Evolutionary conservation across 495 filamentous ascomycete species (phyloP).

Genomic region (Aspergillus biplanus): DNA sequence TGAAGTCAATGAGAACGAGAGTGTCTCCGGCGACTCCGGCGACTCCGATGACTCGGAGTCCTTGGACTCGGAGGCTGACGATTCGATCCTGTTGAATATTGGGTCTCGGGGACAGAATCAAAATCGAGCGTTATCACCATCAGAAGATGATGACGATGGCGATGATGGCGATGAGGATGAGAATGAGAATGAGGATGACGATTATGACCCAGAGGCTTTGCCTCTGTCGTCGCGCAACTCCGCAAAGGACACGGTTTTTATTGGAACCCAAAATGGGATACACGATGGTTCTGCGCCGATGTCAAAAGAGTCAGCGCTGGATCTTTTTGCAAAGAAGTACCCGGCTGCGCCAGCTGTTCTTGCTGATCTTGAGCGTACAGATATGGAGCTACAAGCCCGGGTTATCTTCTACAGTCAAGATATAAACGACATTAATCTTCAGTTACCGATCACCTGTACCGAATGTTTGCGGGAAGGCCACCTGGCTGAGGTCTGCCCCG

Average conservation of each 20-base stretch:
- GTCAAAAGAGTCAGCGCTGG: slow-evolving; percentile 45
- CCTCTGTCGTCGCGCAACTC: slow-evolving; percentile 6
- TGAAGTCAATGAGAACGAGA: slow-evolving; percentile 31
- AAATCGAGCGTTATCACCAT: slow-evolving; percentile 15
- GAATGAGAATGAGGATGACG: slow-evolving; percentile 20
- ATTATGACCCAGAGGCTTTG: slow-evolving; percentile 32
- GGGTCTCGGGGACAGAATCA: slow-evolving; percentile 28
- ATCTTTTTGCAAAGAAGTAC: slow-evolving; percentile 40
- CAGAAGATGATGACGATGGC: slow-evolving; percentile 11
- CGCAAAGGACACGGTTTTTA: neutral
- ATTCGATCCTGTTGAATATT: slow-evolving; percentile 50
- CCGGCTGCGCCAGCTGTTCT: slow-evolving; percentile 40
- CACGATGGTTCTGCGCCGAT: slow-evolving; percentile 10
- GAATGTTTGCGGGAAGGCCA: slow-evolving; percentile 53
- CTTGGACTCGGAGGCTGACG: slow-evolving; percentile 42
- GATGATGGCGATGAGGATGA: slow-evolving; percentile 11
- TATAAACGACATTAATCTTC: slow-evolving; percentile 63
- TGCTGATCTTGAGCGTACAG: slow-evolving; percentile 46
- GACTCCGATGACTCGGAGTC: slow-evolving; percentile 46
- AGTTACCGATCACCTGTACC: slow-evolving; percentile 62
- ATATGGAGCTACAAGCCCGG: slow-evolving; percentile 46
- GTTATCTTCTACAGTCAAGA: slow-evolving; percentile 59
- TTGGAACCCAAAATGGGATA: slow-evolving; percentile 7
- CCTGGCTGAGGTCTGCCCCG: slow-evolving; percentile 46
- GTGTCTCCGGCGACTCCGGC: slow-evolving; percentile 26